Percentiles rank a stretch among this genome's conserved stretches.
These are phyloP conservation scores for Tetradesmus lagerheimii DNA, from an alignment of 139 green algal species.

Conservation along the genomic window DNA sequence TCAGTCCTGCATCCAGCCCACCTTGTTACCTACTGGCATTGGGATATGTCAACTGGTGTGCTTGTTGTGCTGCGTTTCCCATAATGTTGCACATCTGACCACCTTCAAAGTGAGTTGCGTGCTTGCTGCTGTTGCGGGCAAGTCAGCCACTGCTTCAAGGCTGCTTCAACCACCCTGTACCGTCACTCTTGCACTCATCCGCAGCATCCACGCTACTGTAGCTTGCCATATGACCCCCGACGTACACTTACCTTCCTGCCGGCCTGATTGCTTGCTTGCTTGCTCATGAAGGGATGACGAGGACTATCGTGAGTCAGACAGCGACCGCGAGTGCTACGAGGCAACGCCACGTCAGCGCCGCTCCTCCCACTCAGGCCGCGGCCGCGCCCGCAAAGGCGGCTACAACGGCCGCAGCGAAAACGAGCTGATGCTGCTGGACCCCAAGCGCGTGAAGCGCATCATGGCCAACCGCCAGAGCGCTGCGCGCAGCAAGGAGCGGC, in stretches of 20 bases:
- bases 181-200: too few relatives aligned
- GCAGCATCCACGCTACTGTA: background rate
- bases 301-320: conserved; percentile 20
- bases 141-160: background rate
- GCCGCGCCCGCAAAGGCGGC: conserved; percentile 9
- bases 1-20: too few relatives aligned
- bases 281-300: conserved; percentile 1
- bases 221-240: too few relatives aligned
- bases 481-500: conserved; percentile 60
- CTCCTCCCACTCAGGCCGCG: background rate
- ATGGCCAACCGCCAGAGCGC: conserved; percentile 60
- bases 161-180: background rate
- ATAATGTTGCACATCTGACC: too few relatives aligned
- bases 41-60: too few relatives aligned
- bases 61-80: too few relatives aligned
- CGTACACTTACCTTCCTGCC: too few relatives aligned
- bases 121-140: background rate
- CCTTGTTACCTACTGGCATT: too few relatives aligned
- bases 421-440: conserved; percentile 65
- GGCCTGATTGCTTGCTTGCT: background rate
- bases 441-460: conserved; percentile 64
- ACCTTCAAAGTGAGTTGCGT: too few relatives aligned
- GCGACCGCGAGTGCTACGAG: background rate
- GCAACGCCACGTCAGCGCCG: background rate
- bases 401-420: conserved; percentile 47